Conservation (phyloP, 1,139 yeast genomes). For the Entelexis sorbosivorans region DNA sequence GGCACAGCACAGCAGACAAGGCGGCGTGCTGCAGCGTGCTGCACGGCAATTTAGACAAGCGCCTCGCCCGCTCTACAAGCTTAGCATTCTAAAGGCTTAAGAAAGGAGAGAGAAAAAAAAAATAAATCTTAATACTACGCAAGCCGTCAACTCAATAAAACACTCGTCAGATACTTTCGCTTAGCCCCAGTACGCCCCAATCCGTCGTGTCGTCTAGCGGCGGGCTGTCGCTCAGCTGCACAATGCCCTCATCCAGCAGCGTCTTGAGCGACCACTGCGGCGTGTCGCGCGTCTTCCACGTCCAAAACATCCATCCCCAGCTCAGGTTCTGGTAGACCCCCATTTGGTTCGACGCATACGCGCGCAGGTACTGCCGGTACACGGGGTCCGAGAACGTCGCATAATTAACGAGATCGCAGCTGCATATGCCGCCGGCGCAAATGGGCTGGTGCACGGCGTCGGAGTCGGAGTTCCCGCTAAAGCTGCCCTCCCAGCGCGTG, state of each 20-base stretch:
- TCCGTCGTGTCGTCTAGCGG: neutral
- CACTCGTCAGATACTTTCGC: neutral
- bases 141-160: neutral
- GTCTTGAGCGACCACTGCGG: conserved; percentile 51
- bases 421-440: conserved; percentile 52
- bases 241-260: neutral
- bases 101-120: no score
- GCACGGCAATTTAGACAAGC: no score
- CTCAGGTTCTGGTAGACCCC: conserved; percentile 30
- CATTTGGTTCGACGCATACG: conserved; percentile 43
- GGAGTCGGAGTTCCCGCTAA: conserved; percentile 33
- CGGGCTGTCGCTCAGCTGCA: neutral
- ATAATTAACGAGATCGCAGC: conserved; percentile 27
- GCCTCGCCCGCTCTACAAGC: no score
- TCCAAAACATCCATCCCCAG: conserved; percentile 50
- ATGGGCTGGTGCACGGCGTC: conserved; percentile 47
- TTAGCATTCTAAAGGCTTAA: no score
- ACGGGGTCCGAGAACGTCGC: conserved; percentile 26
- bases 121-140: no score
- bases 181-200: conserved; percentile 1
- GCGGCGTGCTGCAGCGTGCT: no score
- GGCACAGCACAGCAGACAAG: no score
- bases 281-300: conserved; percentile 72
- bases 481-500: conserved; percentile 72
- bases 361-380: conserved; percentile 27